Percentiles rank a stretch among this genome's conserved stretches.
phyloP scores from a whole-genome alignment of 176 grass and related monocot species.

The Zea mays region Zm-B73-REFERENCE-NAM-5.0 NC_050098.1:137998501-137999000 shows the following conservation, averaged over 20 bases:
- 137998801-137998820: neutral
- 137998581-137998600: neutral
- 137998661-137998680: neutral
- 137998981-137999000: too few relatives aligned
- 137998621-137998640: neutral
- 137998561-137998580: neutral
- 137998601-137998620: neutral
- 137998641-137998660: neutral
- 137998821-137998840: neutral
- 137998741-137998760: neutral
- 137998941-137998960: slow-evolving; percentile 4
- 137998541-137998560: neutral
- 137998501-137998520: neutral
- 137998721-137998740: neutral
- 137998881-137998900: neutral
- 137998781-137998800: slow-evolving; percentile 11
- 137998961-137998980: neutral
- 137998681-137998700: neutral
- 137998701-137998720: neutral
- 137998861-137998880: neutral
- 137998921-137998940: slow-evolving; percentile 21
- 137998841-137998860: neutral
- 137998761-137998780: slow-evolving; percentile 5
- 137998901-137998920: neutral
- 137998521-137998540: too few relatives aligned